Evolutionary conservation across 306 rosid genomes (phyloP), one percentile per base, ranked within the genome.

Genomic region (Herpetospermum pedunculosum): DNA sequence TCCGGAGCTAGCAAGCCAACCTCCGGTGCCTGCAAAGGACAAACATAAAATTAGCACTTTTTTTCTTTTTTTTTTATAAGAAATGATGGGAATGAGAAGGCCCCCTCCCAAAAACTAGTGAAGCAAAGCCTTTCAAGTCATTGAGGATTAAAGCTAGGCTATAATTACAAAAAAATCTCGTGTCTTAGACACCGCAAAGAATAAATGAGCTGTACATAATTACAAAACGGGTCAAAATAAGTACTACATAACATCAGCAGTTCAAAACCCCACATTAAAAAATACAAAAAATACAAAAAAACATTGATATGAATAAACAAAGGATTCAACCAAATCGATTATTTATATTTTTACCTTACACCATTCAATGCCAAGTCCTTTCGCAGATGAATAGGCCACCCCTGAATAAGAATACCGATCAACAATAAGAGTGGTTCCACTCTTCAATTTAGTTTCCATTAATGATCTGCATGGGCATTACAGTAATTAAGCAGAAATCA

Each of bases 331-430:
- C 19, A 18, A 18, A 76, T 70, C 23, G 4, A n/a, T 35, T 7
- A 8, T 44, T 44, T 21, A 32, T 10, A 40, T 59, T 67, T 69
- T 73, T 77, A 94, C 97, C 98, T 91, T 94, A 38, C 98, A 94
- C 98, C 98, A 94, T 57, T 86, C 92, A 67, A 91, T 48, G 47
- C 77, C 86, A 57, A 94, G 91, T 80, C 98, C 98, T 80, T 94
- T 91, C 44, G 98, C 91, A 12, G 95, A 82, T 10, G 98, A 94
- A 87, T 88, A 94, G 72, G 98, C 97, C 77, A 91, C 97, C 21
- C 98, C 97, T n/a, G 97, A 94, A 76, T 84, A 94, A 71, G 97
- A 91, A 84, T 94, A 94, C 78, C 96, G 97, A 81, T 94, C 98
- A 50, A 94, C 95, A 78, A 94, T 86, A 73, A 94, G 90, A 2